phyloP scores from a whole-genome alignment of 2,329 filamentous ascomycete species.

The Chaetomiaceae sp. region DNA sequence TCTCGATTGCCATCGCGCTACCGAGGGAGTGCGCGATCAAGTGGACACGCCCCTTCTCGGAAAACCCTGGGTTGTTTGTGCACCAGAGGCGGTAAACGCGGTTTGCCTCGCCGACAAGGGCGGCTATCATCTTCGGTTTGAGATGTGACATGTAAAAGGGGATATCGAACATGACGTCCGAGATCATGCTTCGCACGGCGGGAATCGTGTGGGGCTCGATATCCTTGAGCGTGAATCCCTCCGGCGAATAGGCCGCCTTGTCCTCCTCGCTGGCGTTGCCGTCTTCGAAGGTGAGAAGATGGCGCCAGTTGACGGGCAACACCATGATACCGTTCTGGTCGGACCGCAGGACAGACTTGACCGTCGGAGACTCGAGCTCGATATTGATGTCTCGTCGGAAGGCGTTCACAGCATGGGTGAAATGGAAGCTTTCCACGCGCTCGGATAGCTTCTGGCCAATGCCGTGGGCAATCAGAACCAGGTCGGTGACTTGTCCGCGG shows the following conservation, averaged over 20 bases:
- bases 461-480: conserved; percentile 87
- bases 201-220: conserved; percentile 90
- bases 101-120: conserved; percentile 86
- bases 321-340: conserved; percentile 91
- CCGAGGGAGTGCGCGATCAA: conserved; percentile 90
- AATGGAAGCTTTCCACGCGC: conserved; percentile 91
- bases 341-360: conserved; percentile 70
- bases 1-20: conserved; percentile 89
- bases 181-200: conserved; percentile 88
- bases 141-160: conserved; percentile 97
- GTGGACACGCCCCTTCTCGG: conserved; percentile 76
- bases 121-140: conserved; percentile 89
- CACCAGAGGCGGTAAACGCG: conserved; percentile 96
- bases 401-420: conserved; percentile 90
- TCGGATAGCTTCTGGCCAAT: conserved; percentile 97
- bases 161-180: conserved; percentile 97
- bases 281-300: conserved; percentile 82
- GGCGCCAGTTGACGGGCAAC: conserved; percentile 89
- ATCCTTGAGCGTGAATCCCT: conserved; percentile 67
- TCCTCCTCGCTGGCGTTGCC: conserved; percentile 56
- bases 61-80: conserved; percentile 83
- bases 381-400: conserved; percentile 83
- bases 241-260: conserved; percentile 48
- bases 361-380: conserved; percentile 67
- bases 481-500: conserved; percentile 70